Evolutionary conservation across 177 flowering plant genomes (phyloP).

Genomic region (Telopea speciosissima): DNA sequence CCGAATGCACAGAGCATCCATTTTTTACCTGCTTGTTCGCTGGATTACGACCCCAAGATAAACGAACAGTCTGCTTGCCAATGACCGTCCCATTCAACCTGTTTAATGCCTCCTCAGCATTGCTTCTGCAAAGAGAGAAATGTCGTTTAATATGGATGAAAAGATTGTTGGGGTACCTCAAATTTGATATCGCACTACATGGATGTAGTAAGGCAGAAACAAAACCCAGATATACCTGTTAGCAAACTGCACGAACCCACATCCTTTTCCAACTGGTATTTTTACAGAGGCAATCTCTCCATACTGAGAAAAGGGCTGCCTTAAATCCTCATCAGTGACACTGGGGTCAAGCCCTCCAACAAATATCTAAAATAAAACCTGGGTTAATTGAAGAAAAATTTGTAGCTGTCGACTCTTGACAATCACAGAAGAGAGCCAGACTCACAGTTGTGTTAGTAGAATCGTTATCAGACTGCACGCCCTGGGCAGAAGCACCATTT

Average conservation of each 20-base stretch:
- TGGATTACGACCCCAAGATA: constrained; percentile 99
- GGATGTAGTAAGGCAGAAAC: neutral
- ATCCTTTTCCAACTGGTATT: constrained; percentile 88
- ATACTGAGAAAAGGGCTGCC: constrained; percentile 73
- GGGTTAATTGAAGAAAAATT: constrained; percentile 12
- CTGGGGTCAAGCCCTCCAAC: constrained; percentile 93
- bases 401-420: neutral
- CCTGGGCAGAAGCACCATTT: constrained; percentile 38
- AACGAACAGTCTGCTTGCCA: constrained; percentile 89
- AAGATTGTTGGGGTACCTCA: neutral
- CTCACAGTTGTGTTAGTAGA: constrained; percentile 68
- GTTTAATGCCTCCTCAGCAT: constrained; percentile 82
- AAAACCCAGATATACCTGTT: constrained; percentile 48
- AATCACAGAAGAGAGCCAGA: neutral
- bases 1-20: neutral
- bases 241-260: constrained; percentile 96
- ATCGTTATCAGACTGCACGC: constrained; percentile 47
- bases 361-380: constrained; percentile 58
- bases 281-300: constrained; percentile 90
- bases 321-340: constrained; percentile 85
- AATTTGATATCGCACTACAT: neutral
- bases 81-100: constrained; percentile 68
- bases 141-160: neutral
- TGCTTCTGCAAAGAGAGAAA: constrained; percentile 38
- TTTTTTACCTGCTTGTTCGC: constrained; percentile 83